These are phyloP conservation scores for Globisporangium middletonii DNA, from an alignment of 352 stramenopile species.

Conservation along the genomic window DNA sequence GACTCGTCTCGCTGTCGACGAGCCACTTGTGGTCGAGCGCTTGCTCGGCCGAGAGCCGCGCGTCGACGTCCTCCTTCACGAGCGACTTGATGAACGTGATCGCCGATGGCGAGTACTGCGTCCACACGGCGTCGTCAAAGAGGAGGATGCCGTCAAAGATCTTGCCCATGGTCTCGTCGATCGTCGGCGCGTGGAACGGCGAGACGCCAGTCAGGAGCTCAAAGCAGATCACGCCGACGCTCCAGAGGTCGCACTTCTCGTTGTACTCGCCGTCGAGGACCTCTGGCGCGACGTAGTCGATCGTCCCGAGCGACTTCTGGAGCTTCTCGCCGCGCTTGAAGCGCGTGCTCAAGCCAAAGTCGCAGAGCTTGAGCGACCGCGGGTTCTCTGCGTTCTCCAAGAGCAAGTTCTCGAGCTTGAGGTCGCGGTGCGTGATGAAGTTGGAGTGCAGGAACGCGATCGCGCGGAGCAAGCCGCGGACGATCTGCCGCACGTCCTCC, in stretches of 20 bases:
- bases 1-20: slow-evolving; percentile 14
- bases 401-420: slow-evolving; percentile 82
- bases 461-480: slow-evolving; percentile 50
- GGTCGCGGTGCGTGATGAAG: slow-evolving; percentile 71
- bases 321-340: slow-evolving; percentile 72
- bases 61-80: slow-evolving; percentile 66
- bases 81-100: slow-evolving; percentile 81
- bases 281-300: slow-evolving; percentile 79
- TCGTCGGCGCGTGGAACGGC: slow-evolving; percentile 61
- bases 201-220: slow-evolving; percentile 63
- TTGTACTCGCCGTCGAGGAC: slow-evolving; percentile 81
- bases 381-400: slow-evolving; percentile 57
- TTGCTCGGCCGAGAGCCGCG: slow-evolving; percentile 53
- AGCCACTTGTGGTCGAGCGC: slow-evolving; percentile 71
- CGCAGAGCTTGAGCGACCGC: slow-evolving; percentile 72
- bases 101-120: slow-evolving; percentile 44
- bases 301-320: slow-evolving; percentile 67
- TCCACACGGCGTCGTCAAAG: slow-evolving; percentile 68
- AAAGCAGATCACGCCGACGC: slow-evolving; percentile 73
- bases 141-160: slow-evolving; percentile 73
- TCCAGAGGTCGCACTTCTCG: slow-evolving; percentile 80
- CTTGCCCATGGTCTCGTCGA: slow-evolving; percentile 78
- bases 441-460: slow-evolving; percentile 77
- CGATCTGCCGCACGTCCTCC: slow-evolving; percentile 57
- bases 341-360: slow-evolving; percentile 76